Percentiles rank a stretch among this genome's conserved stretches.
Conservation (phyloP, 2,329 filamentous ascomycete genomes). For the Exophiala bonariae region DNA sequence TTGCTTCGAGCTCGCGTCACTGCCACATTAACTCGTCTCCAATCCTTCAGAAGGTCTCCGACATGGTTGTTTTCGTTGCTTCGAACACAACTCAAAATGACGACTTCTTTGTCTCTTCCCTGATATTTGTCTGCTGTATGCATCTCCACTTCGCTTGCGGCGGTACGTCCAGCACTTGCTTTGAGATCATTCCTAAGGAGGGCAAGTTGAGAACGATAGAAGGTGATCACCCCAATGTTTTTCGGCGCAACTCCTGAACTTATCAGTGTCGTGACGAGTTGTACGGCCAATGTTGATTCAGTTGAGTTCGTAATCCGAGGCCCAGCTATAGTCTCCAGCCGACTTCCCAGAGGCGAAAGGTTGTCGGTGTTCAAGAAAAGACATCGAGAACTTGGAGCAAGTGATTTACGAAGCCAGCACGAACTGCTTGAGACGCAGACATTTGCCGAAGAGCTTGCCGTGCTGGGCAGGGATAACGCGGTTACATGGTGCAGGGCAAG, state of each 20-base stretch:
- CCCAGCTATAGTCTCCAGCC: constrained; percentile 61
- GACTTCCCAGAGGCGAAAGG: constrained; percentile 64
- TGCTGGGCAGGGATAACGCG: constrained; percentile 38
- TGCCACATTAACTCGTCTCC: constrained; percentile 91
- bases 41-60: constrained; percentile 89
- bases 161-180: constrained; percentile 31
- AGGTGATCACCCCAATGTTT: constrained; percentile 92
- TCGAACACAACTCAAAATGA: constrained; percentile 83
- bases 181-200: constrained; percentile 74
- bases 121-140: constrained; percentile 98
- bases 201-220: constrained; percentile 90
- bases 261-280: constrained; percentile 79
- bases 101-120: constrained; percentile 89
- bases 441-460: constrained; percentile 17
- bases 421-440: constrained; percentile 35
- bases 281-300: constrained; percentile 75
- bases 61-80: constrained; percentile 80
- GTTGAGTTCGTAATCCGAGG: constrained; percentile 83
- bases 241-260: constrained; percentile 69
- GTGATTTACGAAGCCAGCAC: constrained; percentile 77
- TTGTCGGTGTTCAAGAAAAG: constrained; percentile 87
- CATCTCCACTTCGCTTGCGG: constrained; percentile 73
- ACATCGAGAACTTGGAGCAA: constrained; percentile 71
- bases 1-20: constrained; percentile 93
- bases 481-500: constrained; percentile 63